Conservation (phyloP, 345 rosid species). For the Cardiospermum halicacabum region DNA sequence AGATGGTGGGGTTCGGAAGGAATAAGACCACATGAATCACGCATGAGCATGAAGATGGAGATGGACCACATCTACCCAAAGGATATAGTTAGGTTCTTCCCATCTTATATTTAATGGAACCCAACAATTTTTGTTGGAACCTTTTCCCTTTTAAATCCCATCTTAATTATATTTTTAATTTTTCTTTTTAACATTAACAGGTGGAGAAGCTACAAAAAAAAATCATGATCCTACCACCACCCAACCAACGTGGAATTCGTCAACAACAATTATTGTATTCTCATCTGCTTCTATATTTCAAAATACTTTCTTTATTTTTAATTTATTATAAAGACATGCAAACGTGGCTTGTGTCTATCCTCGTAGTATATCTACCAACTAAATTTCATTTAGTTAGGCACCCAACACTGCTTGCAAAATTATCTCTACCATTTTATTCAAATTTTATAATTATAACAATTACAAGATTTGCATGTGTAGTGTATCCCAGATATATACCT, state of each 20-base stretch:
- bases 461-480: no score
- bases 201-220: not conserved
- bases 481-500: no score
- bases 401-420: not conserved
- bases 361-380: constrained; percentile 15
- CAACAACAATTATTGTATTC: constrained; percentile 13
- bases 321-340: not conserved
- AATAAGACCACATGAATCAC: constrained; percentile 14
- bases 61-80: constrained; percentile 17
- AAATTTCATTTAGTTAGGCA: constrained; percentile 19
- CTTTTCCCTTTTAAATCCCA: constrained; percentile 13
- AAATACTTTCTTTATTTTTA: no score
- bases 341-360: constrained; percentile 31
- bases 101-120: constrained; percentile 21
- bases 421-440: no score
- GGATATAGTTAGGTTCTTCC: constrained; percentile 9
- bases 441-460: no score
- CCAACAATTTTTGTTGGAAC: constrained; percentile 23
- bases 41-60: constrained; percentile 2
- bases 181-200: not conserved
- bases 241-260: constrained; percentile 7
- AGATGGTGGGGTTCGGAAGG: not conserved
- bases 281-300: not conserved
- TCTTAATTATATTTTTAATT: not conserved
- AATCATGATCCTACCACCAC: constrained; percentile 3